Evolutionary conservation across 495 filamentous ascomycete species (phyloP).

Genomic region (Daldinia vernicosa): DNA sequence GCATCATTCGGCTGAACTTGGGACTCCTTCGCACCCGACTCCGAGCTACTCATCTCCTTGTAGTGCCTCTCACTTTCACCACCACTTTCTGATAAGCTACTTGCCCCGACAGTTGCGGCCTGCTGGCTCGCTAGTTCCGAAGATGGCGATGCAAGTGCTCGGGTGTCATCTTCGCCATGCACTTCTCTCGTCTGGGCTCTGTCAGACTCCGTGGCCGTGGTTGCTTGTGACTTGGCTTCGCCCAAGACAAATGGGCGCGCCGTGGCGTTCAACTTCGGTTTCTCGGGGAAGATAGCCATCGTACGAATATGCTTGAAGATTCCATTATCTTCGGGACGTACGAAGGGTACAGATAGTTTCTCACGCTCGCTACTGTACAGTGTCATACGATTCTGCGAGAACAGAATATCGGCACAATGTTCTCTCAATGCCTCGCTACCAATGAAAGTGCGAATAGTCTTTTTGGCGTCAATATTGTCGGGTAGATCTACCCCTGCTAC

Average conservation of each 20-base stretch:
- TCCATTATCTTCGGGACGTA: conserved; percentile 87
- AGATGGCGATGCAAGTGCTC: conserved; percentile 41
- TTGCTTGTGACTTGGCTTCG: conserved; percentile 43
- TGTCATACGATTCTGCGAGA: conserved; percentile 88
- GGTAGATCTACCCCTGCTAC: conserved; percentile 65
- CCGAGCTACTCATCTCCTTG: conserved; percentile 38
- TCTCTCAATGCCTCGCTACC: conserved; percentile 87
- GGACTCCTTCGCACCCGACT: conserved; percentile 45
- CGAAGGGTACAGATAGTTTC: conserved; percentile 91
- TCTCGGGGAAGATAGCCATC: conserved; percentile 58
- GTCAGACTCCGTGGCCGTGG: conserved; percentile 32
- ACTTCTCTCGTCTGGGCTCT: conserved; percentile 18
- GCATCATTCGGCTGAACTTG: conserved; percentile 37
- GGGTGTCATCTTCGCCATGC: conserved; percentile 32
- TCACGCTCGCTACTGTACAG: conserved; percentile 86
- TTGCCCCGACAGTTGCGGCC: conserved; percentile 42
- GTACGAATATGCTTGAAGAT: conserved; percentile 80
- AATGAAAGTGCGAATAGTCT: conserved; percentile 78
- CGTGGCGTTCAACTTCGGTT: conserved; percentile 59
- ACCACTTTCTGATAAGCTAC: conserved; percentile 53
- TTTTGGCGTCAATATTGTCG: conserved; percentile 57
- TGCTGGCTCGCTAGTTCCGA: conserved; percentile 47
- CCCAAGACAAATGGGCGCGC: conserved; percentile 58
- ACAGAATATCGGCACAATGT: conserved; percentile 89
- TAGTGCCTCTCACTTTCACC: conserved; percentile 49